Conservation (phyloP, 2,329 filamentous ascomycete species). For the Whalleya microplaca region DNA sequence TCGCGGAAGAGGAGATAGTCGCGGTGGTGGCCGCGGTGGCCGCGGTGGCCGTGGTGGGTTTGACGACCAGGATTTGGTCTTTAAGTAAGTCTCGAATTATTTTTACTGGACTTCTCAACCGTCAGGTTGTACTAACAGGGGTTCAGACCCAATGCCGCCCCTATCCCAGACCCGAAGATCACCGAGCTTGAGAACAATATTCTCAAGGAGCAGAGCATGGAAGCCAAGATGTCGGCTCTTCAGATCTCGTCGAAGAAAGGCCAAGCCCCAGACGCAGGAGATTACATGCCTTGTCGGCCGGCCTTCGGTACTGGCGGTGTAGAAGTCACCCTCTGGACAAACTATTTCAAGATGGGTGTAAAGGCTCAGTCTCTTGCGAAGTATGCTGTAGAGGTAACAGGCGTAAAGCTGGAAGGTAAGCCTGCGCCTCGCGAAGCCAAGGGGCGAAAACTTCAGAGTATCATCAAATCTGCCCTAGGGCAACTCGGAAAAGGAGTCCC, state of each 20-base stretch:
- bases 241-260: slow-evolving; percentile 26
- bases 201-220: slow-evolving; percentile 37
- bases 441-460: slow-evolving; percentile 47
- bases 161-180: slow-evolving; percentile 35
- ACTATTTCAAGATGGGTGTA: slow-evolving; percentile 54
- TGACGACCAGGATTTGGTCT: slow-evolving; percentile 32
- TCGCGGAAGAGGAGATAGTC: slow-evolving; percentile 18
- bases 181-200: slow-evolving; percentile 47
- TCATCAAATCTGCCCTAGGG: slow-evolving; percentile 45
- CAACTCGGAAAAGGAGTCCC: slow-evolving; percentile 39
- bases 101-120: neutral
- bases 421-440: slow-evolving; percentile 39
- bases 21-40: slow-evolving; percentile 28
- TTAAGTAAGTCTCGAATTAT: slow-evolving; percentile 33
- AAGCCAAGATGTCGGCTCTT: slow-evolving; percentile 43
- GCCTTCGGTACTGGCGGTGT: slow-evolving; percentile 51
- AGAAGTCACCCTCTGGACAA: slow-evolving; percentile 53
- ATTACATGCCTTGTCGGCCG: slow-evolving; percentile 50
- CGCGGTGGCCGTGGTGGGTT: slow-evolving; percentile 25
- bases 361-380: slow-evolving; percentile 44
- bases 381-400: slow-evolving; percentile 48
- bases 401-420: slow-evolving; percentile 20
- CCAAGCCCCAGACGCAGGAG: slow-evolving; percentile 10
- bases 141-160: slow-evolving; percentile 22
- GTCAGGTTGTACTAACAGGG: slow-evolving; percentile 1